Base-by-base conservation (phyloP, 352 stramenopile genomes). In the Pythium dissotocum region DNA sequence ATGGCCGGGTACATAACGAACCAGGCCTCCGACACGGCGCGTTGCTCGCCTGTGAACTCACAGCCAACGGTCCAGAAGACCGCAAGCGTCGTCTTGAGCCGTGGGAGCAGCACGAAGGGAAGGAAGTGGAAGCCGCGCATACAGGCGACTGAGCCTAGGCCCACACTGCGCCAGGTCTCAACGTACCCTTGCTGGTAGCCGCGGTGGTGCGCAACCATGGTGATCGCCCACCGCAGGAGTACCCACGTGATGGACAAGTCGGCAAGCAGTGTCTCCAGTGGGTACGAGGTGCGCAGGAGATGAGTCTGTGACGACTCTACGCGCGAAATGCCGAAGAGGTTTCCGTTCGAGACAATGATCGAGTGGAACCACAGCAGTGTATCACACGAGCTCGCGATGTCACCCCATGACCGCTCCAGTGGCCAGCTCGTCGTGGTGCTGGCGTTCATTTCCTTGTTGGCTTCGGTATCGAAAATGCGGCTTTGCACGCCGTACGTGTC, bases 1-100 rank as follows among this genome's bases (percentile, higher is more conserved):
- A 86, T 68, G 4, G 68, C 62, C 1, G 74, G 76, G 44, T 85
- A 88, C 18, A 86, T 70, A 16, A 77, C 65, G 33, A 79, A 83
- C 78, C 77, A 85, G 7, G 73, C 71, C 48, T 83, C 74, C 1
- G 74, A 76, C 14, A 82, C 58, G 16, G 67, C 71, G 10, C 44
- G 56, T 33, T 86, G 76, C 9, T 82, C 71, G 1, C 78, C 77
- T 13, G 78, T 71, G 40, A 83, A 85, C 58, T 61, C 54, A 28
- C 65, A 77, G 0, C 74, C 80, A 12, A 73, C 63, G 6, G 75
- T 77, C 69, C 67, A 87, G 61, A 89, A 84, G 4, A 63, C 73
- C 14, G 75, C 72, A 9, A 85, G 58, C 1, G 66, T 82, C 1
- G 73, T 65, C 30, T 83, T 84, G 9, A 87, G 71, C 0, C 75